Base-by-base conservation (phyloP, 2,329 filamentous ascomycete genomes). In the Conoideocrella luteorostrata region DNA sequence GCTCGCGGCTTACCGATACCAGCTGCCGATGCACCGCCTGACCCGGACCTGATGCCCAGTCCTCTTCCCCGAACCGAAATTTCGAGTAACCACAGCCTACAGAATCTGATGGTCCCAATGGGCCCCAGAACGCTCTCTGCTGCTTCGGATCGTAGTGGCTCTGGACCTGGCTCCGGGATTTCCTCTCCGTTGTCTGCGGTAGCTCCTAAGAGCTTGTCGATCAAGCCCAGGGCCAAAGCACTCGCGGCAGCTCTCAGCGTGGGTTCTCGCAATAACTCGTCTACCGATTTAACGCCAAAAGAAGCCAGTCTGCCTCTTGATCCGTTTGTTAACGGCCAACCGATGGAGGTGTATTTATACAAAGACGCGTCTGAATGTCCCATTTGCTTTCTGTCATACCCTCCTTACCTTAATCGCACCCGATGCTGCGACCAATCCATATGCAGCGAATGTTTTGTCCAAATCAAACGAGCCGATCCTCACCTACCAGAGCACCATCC, bases 361-460 rank as follows among this genome's bases (percentile, higher is more conserved):
- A 95, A 95, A 62, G 82, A 95, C 52, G 84, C 88, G 4, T 69
- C 72, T 6, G 93, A 98, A 61, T 98, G 93, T 56, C 91, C 93
- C 5, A 95, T 98, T 49, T 98, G 93, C 69, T 95, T 97, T 61
- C 72, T 97, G 42, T 94, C 89, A 55, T 98, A 97, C 53, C 93
- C 93, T 1, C 89, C 89, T 4, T 94, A 94, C 59, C 74, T 98
- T 23, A 98, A 98, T 66, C 85, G 83, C 52, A 98, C 93, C 1
- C 77, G 93, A 52, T 98, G 93, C 61, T 98, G 93, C 63, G 89
- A 95, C 56, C 93, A 98, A 61, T 76, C 86, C 5, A 97, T 98
- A 50, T 98, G 93, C 67, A 97, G 90, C 33, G 93, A 98, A 67
- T 98, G 93, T 63, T 98, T 98, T 57, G 93, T 98, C 4, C 93